Evolutionary conservation across 805 yeast species (phyloP).

Genomic region (Candida golubevii): DNA sequence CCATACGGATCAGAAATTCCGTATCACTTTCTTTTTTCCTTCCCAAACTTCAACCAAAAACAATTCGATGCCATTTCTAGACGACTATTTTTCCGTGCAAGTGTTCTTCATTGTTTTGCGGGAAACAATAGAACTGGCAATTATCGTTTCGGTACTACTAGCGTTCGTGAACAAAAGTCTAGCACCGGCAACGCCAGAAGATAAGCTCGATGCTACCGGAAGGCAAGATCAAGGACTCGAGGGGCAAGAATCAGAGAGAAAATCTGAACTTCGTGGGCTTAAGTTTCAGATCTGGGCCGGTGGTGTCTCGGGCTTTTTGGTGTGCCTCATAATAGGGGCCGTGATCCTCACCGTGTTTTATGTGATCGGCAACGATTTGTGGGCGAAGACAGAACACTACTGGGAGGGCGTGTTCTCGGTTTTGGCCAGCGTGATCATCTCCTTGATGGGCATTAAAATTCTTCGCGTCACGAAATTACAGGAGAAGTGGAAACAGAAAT

Average conservation of each 20-base stretch:
- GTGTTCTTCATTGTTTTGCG: constrained; percentile 19
- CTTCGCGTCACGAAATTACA: constrained; percentile 43
- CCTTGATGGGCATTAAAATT: constrained; percentile 44
- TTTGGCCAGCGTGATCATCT: constrained; percentile 41
- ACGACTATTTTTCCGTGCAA: constrained; percentile 18
- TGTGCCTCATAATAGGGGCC: constrained; percentile 39
- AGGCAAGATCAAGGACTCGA: not conserved
- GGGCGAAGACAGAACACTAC: constrained; percentile 44
- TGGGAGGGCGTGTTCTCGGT: constrained; percentile 47
- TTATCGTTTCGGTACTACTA: constrained; percentile 19
- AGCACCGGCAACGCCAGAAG: not conserved
- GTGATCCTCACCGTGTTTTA: constrained; percentile 37
- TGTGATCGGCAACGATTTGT: constrained; percentile 39
- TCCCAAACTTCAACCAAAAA: not conserved
- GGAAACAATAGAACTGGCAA: constrained; percentile 20
- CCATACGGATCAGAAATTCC: too few species aligned
- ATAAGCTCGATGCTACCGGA: not conserved
- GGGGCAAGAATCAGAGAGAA: not conserved
- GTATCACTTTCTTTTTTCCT: too few species aligned
- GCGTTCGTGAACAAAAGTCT: constrained; percentile 16
- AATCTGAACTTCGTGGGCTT: constrained; percentile 19
- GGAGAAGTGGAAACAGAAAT: constrained; percentile 40
- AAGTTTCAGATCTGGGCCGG: constrained; percentile 43
- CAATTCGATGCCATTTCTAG: constrained; percentile 10
- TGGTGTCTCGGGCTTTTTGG: constrained; percentile 36